Evolutionary conservation across 768 basidiomycete genomes (phyloP).

Genomic region (Boletus rufocinnamomeus): DNA sequence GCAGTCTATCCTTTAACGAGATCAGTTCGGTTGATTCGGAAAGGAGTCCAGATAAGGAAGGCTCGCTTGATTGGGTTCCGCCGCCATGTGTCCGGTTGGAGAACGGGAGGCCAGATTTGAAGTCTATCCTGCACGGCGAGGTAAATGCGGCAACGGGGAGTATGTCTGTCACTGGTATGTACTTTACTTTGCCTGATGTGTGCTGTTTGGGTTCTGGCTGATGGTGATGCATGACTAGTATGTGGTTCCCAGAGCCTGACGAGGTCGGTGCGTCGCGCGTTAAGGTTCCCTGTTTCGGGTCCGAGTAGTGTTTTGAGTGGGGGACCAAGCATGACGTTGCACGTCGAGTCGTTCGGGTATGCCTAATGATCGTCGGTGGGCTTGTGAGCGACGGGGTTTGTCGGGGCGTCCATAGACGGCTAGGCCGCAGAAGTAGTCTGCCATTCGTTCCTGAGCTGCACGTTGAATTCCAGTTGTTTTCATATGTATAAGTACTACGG

Average conservation of each 20-base stretch:
- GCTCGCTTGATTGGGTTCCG: not conserved
- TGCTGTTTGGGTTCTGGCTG: not conserved
- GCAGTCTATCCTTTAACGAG: slow-evolving; percentile 9
- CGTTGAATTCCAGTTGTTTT: too few species aligned
- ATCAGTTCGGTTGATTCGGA: slow-evolving; percentile 18
- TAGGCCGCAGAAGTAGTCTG: not conserved
- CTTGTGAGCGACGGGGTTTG: not conserved
- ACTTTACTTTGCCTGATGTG: too few species aligned
- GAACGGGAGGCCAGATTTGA: slow-evolving; percentile 48
- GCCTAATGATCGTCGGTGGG: slow-evolving; percentile 24
- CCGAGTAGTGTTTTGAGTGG: slow-evolving; percentile 32
- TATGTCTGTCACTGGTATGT: slow-evolving; percentile 52
- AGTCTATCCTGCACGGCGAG: slow-evolving; percentile 39
- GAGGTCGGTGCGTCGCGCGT: slow-evolving; percentile 39
- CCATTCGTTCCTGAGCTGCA: too few species aligned
- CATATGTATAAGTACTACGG: too few species aligned
- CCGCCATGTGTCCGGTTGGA: slow-evolving; percentile 34
- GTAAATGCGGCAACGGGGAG: slow-evolving; percentile 37
- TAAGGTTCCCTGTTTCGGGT: slow-evolving; percentile 40
- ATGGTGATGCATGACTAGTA: slow-evolving; percentile 33
- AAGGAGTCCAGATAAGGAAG: slow-evolving; percentile 20
- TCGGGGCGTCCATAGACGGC: not conserved
- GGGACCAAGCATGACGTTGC: slow-evolving; percentile 39
- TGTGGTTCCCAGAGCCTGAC: slow-evolving; percentile 49
- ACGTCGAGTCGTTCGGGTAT: slow-evolving; percentile 45